Evolutionary conservation across 2,329 filamentous ascomycete species (phyloP).

Genomic region (Cladosporium sp.): DNA sequence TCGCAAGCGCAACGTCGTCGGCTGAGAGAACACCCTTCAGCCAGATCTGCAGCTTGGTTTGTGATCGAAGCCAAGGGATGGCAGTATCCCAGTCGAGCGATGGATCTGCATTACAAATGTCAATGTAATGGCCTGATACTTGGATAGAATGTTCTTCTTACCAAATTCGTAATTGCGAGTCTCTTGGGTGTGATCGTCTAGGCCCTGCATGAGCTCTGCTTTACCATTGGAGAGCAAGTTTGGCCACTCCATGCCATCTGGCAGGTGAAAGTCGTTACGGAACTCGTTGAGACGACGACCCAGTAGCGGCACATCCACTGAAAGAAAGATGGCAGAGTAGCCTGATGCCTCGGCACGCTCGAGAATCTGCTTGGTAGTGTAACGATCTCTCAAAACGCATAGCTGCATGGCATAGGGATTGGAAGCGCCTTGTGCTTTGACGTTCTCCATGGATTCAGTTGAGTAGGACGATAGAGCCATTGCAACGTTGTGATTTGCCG

Average conservation of each 20-base stretch:
- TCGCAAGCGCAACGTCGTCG: constrained; percentile 42
- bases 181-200: constrained; percentile 20
- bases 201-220: neutral
- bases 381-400: constrained; percentile 51
- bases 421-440: constrained; percentile 38
- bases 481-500: constrained; percentile 38
- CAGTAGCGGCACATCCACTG: constrained; percentile 48
- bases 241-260: constrained; percentile 40
- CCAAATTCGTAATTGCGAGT: constrained; percentile 29
- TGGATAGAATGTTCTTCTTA: no score
- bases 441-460: constrained; percentile 49
- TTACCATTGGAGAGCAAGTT: constrained; percentile 26
- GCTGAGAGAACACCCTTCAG: constrained; percentile 40
- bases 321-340: constrained; percentile 49
- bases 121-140: no score
- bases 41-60: constrained; percentile 46
- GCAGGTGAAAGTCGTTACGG: constrained; percentile 46
- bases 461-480: constrained; percentile 51
- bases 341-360: constrained; percentile 30
- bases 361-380: constrained; percentile 41
- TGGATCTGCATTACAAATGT: constrained; percentile 35
- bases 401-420: constrained; percentile 53
- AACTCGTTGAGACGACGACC: constrained; percentile 49
- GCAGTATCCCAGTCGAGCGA: constrained; percentile 44
- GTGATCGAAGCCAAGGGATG: constrained; percentile 47